Base-by-base conservation (phyloP, 2,329 filamentous ascomycete genomes). In the Fusarium virguliforme region DNA sequence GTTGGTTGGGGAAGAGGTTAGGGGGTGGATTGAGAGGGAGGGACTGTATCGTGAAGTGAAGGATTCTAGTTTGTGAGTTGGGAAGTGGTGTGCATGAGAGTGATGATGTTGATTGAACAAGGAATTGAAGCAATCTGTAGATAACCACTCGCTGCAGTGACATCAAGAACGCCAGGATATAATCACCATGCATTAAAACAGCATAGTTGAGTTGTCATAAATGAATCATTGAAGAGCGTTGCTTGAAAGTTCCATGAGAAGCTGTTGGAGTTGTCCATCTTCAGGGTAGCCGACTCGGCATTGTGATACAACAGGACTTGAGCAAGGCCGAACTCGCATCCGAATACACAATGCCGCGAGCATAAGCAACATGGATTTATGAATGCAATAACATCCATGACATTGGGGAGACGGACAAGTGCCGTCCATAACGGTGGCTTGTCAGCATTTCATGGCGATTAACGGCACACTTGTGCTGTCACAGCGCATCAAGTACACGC, bases 1-100 rank as follows among this genome's bases (percentile, higher is more conserved):
- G 60, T 75, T 93, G 69, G 90, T 93, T 35, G 88, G 88, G 0
- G 77, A 79, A 3, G 84, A 84, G 2, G 87, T 94, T 0, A 81
- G 81, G 51, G 80, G 78, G 24, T 93, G 89, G 87, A 85, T 94
- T 30, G 78, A 85, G 66, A 79, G 81, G 10, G 83, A 89, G 73
- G 79, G 76, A 2, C 68, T 94, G 65, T 94, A 94, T 79, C 74
- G 69, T 32, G 79, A 81, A 24, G 78, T 81, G 8, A 48, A 24
- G 8, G 37, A 59, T 26, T 48, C 9, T 6, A 32, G 50, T 38
- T 43, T 30, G 37, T 57, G 48, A 60, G 46, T 1, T 32, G 18
- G 4, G 30, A 34, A 22, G n/a, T 8, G 48, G 4, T 22, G 15
- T 12, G 10, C 10, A 9, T 2, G 4, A 6, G 18, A 6, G 48